A percentile compares a stretch with the other conserved stretches of the same genome.
These are phyloP conservation scores for Polyrhizophydium stewartii DNA, from an alignment of 371 early-diverging fungal genomes.

Conservation along the genomic window DNA sequence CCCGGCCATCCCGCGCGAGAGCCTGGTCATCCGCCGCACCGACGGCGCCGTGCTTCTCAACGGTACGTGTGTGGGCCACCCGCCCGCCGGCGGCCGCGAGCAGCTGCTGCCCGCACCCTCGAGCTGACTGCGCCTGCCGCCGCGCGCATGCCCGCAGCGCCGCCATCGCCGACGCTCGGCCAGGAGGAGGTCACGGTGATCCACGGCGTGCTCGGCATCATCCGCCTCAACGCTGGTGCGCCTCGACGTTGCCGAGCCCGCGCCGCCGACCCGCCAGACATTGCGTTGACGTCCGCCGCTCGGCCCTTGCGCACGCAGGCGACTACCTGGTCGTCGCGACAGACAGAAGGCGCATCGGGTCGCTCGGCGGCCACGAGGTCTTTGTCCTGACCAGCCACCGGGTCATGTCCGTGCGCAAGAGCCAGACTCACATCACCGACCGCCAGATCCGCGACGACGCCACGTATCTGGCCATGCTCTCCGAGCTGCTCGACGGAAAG, in stretches of 20 bases:
- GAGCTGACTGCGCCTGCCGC: no score
- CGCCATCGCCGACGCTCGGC: slow-evolving; percentile 31
- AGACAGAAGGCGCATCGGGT: slow-evolving; percentile 63
- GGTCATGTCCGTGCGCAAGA: slow-evolving; percentile 62
- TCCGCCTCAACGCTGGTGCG: slow-evolving; percentile 67
- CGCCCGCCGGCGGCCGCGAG: neutral
- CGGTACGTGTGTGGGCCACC: slow-evolving; percentile 6
- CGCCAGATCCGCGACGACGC: slow-evolving; percentile 69
- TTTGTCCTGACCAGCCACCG: slow-evolving; percentile 69
- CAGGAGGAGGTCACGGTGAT: slow-evolving; percentile 40
- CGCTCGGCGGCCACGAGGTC: slow-evolving; percentile 56
- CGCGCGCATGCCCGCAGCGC: slow-evolving; percentile 13
- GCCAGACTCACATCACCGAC: slow-evolving; percentile 43
- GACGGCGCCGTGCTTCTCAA: slow-evolving; percentile 26
- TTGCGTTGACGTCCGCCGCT: no score
- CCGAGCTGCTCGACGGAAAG: slow-evolving; percentile 60
- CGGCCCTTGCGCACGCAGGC: slow-evolving; percentile 40
- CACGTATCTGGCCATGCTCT: slow-evolving; percentile 64
- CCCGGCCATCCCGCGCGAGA: slow-evolving; percentile 27
- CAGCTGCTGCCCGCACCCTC: no score
- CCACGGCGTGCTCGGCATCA: slow-evolving; percentile 72
- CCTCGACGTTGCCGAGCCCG: neutral
- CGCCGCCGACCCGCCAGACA: neutral
- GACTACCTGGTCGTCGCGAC: slow-evolving; percentile 84
- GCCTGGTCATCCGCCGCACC: slow-evolving; percentile 32